Evolutionary conservation across 2,329 filamentous ascomycete genomes (phyloP).

Genomic region (Cadophora sp.): DNA sequence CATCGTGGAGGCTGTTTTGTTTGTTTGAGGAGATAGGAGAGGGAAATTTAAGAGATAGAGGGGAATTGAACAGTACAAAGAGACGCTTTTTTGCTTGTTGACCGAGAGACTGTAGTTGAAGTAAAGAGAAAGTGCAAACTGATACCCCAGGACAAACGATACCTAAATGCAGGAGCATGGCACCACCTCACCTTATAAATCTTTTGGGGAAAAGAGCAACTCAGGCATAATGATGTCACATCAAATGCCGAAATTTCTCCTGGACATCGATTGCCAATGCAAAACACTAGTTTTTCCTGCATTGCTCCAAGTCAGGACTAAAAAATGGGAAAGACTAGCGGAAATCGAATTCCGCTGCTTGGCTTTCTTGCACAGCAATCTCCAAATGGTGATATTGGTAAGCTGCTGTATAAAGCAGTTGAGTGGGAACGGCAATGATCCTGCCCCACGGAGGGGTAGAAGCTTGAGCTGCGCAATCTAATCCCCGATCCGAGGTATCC

Average conservation of each 20-base stretch:
- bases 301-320: background rate
- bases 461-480: background rate
- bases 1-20: slow-evolving; percentile 25
- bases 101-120: background rate
- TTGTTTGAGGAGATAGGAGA: background rate
- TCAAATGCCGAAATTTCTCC: slow-evolving; percentile 12
- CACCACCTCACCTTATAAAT: background rate
- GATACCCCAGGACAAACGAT: background rate
- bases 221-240: slow-evolving; percentile 26
- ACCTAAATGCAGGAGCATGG: background rate
- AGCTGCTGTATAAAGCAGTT: background rate
- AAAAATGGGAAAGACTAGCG: background rate
- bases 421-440: background rate
- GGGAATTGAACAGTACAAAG: background rate
- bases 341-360: background rate
- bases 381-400: background rate
- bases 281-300: slow-evolving; percentile 9
- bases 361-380: background rate
- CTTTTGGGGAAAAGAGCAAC: background rate
- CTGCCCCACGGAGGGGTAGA: slow-evolving; percentile 18
- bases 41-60: background rate
- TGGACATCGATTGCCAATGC: no score
- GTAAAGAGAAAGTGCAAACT: background rate
- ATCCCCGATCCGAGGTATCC: background rate
- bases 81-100: background rate